phyloP scores from a whole-genome alignment of 1,284 basidiomycete genomes.

The Malassezia arunalokei region DNA sequence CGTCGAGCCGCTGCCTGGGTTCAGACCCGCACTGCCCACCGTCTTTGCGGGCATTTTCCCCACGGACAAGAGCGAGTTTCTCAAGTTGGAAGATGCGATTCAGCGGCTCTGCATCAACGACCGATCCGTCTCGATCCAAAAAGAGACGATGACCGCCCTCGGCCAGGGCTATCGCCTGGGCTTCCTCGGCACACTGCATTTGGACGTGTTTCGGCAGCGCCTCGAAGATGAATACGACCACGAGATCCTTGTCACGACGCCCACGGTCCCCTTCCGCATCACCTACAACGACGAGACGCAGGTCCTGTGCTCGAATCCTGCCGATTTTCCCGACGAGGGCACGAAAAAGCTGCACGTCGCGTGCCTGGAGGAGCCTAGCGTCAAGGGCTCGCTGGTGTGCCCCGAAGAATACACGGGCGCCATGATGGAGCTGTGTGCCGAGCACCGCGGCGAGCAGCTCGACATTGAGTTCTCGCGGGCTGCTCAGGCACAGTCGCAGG shows the following conservation, averaged over 20 bases:
- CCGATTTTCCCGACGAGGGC: conserved; percentile 39
- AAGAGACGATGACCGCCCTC: conserved; percentile 82
- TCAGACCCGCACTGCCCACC: conserved; percentile 87
- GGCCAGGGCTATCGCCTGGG: conserved; percentile 91
- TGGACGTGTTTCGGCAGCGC: conserved; percentile 91
- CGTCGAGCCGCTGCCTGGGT: conserved; percentile 78
- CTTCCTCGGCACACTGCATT: conserved; percentile 87
- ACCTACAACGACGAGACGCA: conserved; percentile 23
- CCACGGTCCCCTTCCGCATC: conserved; percentile 40
- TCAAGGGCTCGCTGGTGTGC: conserved; percentile 31
- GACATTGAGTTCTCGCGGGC: conserved; percentile 19
- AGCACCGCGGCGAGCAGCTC: conserved; percentile 40
- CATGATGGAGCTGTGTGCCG: conserved; percentile 44
- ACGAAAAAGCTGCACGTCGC: conserved; percentile 23
- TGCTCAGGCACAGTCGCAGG: conserved; percentile 10
- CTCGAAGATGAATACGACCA: conserved; percentile 79
- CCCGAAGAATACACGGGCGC: conserved; percentile 43
- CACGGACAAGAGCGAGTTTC: conserved; percentile 76
- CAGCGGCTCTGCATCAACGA: conserved; percentile 73
- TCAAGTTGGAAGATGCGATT: conserved; percentile 89
- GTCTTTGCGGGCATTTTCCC: conserved; percentile 94
- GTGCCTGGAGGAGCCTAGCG: conserved; percentile 36
- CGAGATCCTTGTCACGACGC: conserved; percentile 39
- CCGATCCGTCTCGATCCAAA: conserved; percentile 76
- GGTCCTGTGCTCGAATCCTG: conserved; percentile 32